Evolutionary conservation across 2,329 filamentous ascomycete species (phyloP).

Genomic region (Emmonsia crescens): DNA sequence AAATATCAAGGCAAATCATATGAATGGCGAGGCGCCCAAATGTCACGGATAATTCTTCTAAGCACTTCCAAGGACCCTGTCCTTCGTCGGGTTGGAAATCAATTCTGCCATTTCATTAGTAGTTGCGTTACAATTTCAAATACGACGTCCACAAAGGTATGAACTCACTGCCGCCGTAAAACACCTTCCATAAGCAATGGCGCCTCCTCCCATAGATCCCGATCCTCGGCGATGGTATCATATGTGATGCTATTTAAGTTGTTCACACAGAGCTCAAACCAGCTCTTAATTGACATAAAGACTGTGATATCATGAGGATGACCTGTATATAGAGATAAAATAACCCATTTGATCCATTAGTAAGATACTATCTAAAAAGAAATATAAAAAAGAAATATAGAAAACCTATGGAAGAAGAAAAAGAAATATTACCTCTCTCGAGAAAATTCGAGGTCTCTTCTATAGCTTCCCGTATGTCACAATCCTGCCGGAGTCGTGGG

Average conservation of each 20-base stretch:
- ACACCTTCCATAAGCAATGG: slow-evolving; percentile 31
- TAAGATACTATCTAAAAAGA: not conserved
- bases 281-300: slow-evolving; percentile 30
- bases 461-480: slow-evolving; percentile 24
- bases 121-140: not conserved
- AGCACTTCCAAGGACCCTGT: slow-evolving; percentile 19
- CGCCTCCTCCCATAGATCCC: slow-evolving; percentile 37
- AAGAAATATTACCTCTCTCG: slow-evolving; percentile 26
- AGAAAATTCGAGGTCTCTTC: slow-evolving; percentile 23
- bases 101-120: slow-evolving; percentile 14
- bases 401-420: not conserved
- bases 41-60: slow-evolving; percentile 33
- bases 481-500: slow-evolving; percentile 22
- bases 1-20: slow-evolving; percentile 31
- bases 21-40: slow-evolving; percentile 33
- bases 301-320: slow-evolving; percentile 21
- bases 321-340: slow-evolving; percentile 15
- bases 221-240: slow-evolving; percentile 28
- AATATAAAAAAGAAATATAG: not conserved
- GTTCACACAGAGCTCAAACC: slow-evolving; percentile 31
- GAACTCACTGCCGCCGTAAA: slow-evolving; percentile 29
- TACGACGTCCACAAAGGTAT: not conserved
- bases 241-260: slow-evolving; percentile 25
- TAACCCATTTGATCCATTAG: not conserved
- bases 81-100: slow-evolving; percentile 24